Conservation (phyloP, 2,329 filamentous ascomycete genomes). For the Alternaria sp. region DNA sequence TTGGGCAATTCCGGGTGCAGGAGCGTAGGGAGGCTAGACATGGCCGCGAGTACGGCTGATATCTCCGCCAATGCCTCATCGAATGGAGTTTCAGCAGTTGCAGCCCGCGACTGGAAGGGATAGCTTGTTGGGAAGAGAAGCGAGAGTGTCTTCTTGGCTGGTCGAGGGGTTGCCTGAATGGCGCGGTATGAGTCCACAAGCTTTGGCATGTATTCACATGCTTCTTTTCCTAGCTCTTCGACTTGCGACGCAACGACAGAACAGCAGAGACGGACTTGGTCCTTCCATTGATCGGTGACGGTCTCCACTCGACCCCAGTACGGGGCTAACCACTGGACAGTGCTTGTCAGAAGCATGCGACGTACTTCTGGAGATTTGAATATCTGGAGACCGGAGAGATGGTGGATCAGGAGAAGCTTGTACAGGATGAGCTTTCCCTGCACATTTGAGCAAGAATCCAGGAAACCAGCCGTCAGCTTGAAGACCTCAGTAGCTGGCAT, state of each 20-base stretch:
- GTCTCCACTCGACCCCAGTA: slow-evolving; percentile 83
- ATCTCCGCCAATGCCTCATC: slow-evolving; percentile 90
- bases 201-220: slow-evolving; percentile 88
- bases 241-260: slow-evolving; percentile 89
- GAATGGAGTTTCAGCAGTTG: slow-evolving; percentile 67
- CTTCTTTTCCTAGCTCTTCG: slow-evolving; percentile 76
- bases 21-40: slow-evolving; percentile 75
- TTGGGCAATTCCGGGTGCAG: slow-evolving; percentile 78
- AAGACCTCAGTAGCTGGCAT: slow-evolving; percentile 84
- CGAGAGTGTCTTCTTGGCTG: slow-evolving; percentile 69
- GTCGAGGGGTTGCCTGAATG: slow-evolving; percentile 70
- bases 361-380: slow-evolving; percentile 81
- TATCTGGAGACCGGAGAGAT: slow-evolving; percentile 81
- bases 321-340: slow-evolving; percentile 86
- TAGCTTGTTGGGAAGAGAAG: slow-evolving; percentile 89
- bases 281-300: slow-evolving; percentile 84
- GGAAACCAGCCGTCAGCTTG: slow-evolving; percentile 89
- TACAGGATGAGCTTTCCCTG: slow-evolving; percentile 92
- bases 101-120: slow-evolving; percentile 79
- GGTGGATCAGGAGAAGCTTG: slow-evolving; percentile 90
- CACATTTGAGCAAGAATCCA: slow-evolving; percentile 86
- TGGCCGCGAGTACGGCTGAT: slow-evolving; percentile 81
- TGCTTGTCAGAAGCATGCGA: slow-evolving; percentile 77
- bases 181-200: slow-evolving; percentile 87
- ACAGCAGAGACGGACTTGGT: slow-evolving; percentile 92